Evolutionary conservation across 2,329 filamentous ascomycete genomes (phyloP).

Genomic region (Clonostachys rosea): DNA sequence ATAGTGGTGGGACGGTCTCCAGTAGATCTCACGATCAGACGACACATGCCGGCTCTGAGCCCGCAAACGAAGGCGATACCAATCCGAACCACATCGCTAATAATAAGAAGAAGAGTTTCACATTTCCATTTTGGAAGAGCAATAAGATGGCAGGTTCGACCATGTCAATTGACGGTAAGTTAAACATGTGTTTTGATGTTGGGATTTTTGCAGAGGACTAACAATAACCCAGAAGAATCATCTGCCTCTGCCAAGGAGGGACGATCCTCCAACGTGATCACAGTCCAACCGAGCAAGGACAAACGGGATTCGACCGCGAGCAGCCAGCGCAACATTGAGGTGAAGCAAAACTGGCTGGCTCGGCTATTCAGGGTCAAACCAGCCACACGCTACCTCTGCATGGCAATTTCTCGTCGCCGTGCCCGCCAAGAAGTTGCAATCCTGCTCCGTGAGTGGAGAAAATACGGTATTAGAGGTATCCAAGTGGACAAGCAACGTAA

Average conservation of each 20-base stretch:
- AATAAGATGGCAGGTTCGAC: constrained; percentile 35
- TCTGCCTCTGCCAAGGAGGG: background rate
- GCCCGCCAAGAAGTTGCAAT: constrained; percentile 73
- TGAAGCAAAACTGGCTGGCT: constrained; percentile 81
- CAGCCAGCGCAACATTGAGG: constrained; percentile 51
- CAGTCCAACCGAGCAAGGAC: constrained; percentile 9
- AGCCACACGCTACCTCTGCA: constrained; percentile 68
- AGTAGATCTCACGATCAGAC: constrained; percentile 3
- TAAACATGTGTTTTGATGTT: background rate
- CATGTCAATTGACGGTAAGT: constrained; percentile 40
- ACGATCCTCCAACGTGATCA: constrained; percentile 1
- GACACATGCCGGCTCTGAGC: background rate
- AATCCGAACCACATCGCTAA: background rate
- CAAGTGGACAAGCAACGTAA: constrained; percentile 75
- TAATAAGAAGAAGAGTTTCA: constrained; percentile 46
- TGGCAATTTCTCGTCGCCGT: constrained; percentile 62
- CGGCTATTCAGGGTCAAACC: constrained; percentile 89
- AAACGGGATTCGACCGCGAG: constrained; percentile 5
- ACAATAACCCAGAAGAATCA: background rate
- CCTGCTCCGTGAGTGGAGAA: constrained; percentile 74
- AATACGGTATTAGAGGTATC: constrained; percentile 76
- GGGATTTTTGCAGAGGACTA: background rate
- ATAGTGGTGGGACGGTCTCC: background rate
- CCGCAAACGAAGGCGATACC: constrained; percentile 1
- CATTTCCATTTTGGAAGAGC: constrained; percentile 51